Base-by-base conservation (phyloP, 331 rosid species). In the Stylosanthes scabra region DNA sequence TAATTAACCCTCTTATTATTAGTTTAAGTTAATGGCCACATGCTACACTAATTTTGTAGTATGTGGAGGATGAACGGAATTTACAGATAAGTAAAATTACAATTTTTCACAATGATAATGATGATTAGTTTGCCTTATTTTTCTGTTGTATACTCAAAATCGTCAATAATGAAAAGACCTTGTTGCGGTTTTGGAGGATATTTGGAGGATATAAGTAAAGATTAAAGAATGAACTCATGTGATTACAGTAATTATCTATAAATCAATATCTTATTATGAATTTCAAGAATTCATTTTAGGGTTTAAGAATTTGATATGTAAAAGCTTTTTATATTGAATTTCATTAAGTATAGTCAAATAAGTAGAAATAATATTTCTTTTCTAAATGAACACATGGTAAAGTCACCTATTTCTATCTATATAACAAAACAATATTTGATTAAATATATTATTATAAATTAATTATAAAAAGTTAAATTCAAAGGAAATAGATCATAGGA, bases 101-200 rank as follows among this genome's bases (percentile, higher is more conserved):
- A 59, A 40, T n/a, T n/a, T n/a, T 14, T 9, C 20, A 6, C 20
- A 34, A 3, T 3, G 28, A 2, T 55, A 59, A 74, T 66, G 37
- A 73, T 67, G 41, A 72, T 51, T 51, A 66, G 54, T 42, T 41
- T 28, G 70, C 79, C 75, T 50, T 39, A 10, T 58, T 72, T 79
- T 72, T 66, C 27, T 57, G 74, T 65, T 13, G 4, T 57, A 49
- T 78, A 12, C 41, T 44, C 9, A 34, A 55, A 8, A 5, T 57
- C 3, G 11, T 57, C 50, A 41, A 63, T 16, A 52, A 50, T 34
- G 59, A 29, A 31, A 49, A 11, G 60, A 45, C 42, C 42, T 9
- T n/a, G 29, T 50, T 15, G 75, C 3, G 47, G 59, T n/a, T n/a
- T n/a, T n/a, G n/a, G n/a, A n/a, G n/a, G n/a, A n/a, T n/a, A 63